phyloP scores from a whole-genome alignment of 1,284 basidiomycete species.

The Malassezia sp. region DNA sequence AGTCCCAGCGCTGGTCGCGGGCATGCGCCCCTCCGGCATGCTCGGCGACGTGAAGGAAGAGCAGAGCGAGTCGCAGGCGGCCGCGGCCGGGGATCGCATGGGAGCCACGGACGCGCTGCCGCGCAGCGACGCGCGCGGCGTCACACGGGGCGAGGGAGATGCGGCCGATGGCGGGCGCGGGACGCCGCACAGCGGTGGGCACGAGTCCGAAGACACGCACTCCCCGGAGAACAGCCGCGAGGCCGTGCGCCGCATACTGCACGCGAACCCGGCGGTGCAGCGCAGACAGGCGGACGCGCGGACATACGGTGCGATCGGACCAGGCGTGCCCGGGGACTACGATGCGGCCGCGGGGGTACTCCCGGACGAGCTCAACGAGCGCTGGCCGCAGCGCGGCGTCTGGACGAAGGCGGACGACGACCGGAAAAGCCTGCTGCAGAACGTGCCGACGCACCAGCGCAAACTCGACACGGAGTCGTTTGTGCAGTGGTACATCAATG shows the following conservation, averaged over 20 bases:
- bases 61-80: not conserved
- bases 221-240: conserved; percentile 2
- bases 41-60: conserved; percentile 1
- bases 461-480: conserved; percentile 31
- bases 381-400: not conserved
- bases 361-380: not conserved
- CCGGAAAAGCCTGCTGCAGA: conserved; percentile 30
- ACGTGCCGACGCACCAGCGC: conserved; percentile 36
- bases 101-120: not conserved
- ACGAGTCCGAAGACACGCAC: too few species aligned
- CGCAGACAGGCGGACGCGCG: not conserved
- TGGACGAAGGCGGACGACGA: conserved; percentile 29
- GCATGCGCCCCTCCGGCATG: not conserved
- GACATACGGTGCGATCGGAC: not conserved
- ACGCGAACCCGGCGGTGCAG: conserved; percentile 5
- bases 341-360: too few species aligned
- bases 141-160: too few species aligned
- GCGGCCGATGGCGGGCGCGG: too few species aligned
- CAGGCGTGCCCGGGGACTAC: not conserved
- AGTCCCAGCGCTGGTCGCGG: not conserved
- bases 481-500: conserved; percentile 41
- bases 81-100: not conserved
- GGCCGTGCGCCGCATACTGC: conserved; percentile 2
- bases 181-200: too few species aligned
- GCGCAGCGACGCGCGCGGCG: not conserved